A percentile compares a stretch with the other conserved stretches of the same genome.
Evolutionary conservation across 306 rosid species (phyloP).

Genomic region (Oemleria cerasiformis): DNA sequence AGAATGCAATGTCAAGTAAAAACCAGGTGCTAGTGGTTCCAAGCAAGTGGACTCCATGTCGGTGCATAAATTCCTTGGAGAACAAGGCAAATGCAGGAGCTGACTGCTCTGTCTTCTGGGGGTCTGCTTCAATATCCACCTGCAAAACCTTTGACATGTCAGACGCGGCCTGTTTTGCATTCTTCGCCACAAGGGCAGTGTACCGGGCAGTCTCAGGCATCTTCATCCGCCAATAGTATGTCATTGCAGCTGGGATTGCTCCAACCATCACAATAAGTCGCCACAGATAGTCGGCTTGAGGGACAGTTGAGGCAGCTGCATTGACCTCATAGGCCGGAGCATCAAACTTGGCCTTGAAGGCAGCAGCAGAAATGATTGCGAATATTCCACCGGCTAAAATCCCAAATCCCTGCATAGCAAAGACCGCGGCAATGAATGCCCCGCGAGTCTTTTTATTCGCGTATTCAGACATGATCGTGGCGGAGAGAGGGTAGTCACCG

Average conservation of each 20-base stretch:
- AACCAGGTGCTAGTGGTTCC: conserved; percentile 76
- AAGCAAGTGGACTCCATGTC: conserved; percentile 65
- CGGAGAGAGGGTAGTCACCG: conserved; percentile 80
- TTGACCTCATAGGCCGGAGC: conserved; percentile 42
- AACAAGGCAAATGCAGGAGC: conserved; percentile 39
- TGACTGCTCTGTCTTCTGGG: conserved; percentile 3
- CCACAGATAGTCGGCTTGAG: conserved; percentile 67
- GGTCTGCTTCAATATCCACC: conserved; percentile 47
- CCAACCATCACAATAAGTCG: conserved; percentile 65
- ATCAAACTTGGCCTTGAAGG: conserved; percentile 39
- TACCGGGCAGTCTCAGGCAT: conserved; percentile 87
- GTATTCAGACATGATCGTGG: conserved; percentile 80
- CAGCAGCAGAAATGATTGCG: conserved; percentile 40
- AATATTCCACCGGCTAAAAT: conserved; percentile 66
- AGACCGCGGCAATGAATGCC: conserved; percentile 71
- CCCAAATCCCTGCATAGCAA: conserved; percentile 88
- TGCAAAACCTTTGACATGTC: conserved; percentile 75
- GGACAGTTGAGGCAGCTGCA: conserved; percentile 49
- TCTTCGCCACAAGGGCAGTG: conserved; percentile 69
- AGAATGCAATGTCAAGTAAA: conserved; percentile 67
- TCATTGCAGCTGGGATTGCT: conserved; percentile 63
- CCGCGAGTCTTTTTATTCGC: conserved; percentile 78
- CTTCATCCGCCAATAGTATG: conserved; percentile 60
- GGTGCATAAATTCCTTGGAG: conserved; percentile 48
- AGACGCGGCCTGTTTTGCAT: conserved; percentile 47